Evolutionary conservation across 306 rosid genomes (phyloP).

Genomic region (Prunus campanulata): DNA sequence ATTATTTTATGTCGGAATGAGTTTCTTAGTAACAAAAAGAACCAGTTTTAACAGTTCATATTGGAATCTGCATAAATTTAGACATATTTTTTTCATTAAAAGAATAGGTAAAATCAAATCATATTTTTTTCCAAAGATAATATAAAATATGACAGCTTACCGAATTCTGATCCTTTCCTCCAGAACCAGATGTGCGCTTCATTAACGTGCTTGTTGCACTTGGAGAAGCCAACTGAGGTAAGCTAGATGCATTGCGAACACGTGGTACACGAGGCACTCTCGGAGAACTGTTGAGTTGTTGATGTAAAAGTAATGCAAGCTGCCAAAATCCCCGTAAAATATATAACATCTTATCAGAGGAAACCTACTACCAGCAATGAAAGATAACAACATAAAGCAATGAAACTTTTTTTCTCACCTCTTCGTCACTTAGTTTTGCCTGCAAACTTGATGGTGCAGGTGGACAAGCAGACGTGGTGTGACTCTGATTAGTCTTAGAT

Average conservation of each 20-base stretch:
- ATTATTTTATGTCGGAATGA: not conserved
- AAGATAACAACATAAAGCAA: constrained; percentile 4
- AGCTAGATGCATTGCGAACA: constrained; percentile 70
- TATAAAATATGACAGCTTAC: constrained; percentile 35
- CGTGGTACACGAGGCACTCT: constrained; percentile 99
- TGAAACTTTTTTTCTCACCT: constrained; percentile 50
- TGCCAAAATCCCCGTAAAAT: constrained; percentile 30
- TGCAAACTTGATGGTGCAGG: constrained; percentile 57
- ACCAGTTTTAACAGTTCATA: not conserved
- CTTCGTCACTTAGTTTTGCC: constrained; percentile 85
- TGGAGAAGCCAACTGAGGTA: constrained; percentile 78
- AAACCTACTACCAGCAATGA: not conserved
- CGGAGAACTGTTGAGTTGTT: constrained; percentile 95
- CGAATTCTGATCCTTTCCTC: constrained; percentile 72
- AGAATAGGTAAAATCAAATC: not conserved
- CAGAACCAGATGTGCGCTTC: constrained; percentile 68
- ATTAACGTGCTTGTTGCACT: constrained; percentile 68
- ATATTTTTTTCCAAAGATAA: constrained; percentile 1
- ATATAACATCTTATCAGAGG: constrained; percentile 8
- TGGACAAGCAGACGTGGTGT: constrained; percentile 47
- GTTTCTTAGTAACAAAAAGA: not conserved
- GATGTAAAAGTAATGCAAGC: constrained; percentile 93
- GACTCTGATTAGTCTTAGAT: constrained; percentile 70
- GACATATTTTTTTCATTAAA: not conserved
- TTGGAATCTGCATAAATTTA: constrained; percentile 12